A percentile compares a stretch with the other conserved stretches of the same genome.
Evolutionary conservation across 768 basidiomycete genomes (phyloP).

Genomic region (Pleurotus djamor): DNA sequence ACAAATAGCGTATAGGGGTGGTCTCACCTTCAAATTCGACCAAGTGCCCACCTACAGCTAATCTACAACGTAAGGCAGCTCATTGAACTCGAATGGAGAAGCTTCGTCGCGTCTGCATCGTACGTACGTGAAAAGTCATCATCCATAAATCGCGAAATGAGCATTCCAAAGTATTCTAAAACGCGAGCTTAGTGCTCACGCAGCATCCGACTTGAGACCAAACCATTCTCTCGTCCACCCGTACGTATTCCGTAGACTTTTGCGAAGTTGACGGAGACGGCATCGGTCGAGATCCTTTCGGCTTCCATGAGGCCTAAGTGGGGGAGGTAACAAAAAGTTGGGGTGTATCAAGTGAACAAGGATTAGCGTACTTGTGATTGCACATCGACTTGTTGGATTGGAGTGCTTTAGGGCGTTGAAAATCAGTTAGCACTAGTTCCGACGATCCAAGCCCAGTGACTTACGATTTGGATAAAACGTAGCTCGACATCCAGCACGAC

Average conservation of each 20-base stretch:
- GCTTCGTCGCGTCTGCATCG: too few relatives aligned
- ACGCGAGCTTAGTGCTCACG: too few relatives aligned
- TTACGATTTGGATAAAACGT: not conserved
- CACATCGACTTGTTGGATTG: not conserved
- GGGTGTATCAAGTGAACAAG: not conserved
- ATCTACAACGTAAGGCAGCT: too few relatives aligned
- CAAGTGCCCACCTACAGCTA: too few relatives aligned
- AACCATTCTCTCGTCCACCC: not conserved
- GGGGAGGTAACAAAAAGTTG: not conserved
- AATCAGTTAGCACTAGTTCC: not conserved
- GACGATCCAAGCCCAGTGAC: not conserved
- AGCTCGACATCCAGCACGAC: not conserved
- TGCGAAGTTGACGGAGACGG: not conserved
- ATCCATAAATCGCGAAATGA: too few relatives aligned
- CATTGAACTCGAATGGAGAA: too few relatives aligned
- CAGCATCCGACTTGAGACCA: not conserved
- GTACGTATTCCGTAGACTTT: not conserved
- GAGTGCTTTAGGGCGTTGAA: too few relatives aligned
- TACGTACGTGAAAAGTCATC: too few relatives aligned
- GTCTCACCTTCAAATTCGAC: too few relatives aligned
- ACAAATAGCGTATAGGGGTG: too few relatives aligned
- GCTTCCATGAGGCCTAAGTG: not conserved
- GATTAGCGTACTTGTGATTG: not conserved
- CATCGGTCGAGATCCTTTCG: not conserved
- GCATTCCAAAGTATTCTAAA: too few relatives aligned